Conservation (phyloP, 2,329 filamentous ascomycete genomes). For the Zymoseptoria crescenta region DNA sequence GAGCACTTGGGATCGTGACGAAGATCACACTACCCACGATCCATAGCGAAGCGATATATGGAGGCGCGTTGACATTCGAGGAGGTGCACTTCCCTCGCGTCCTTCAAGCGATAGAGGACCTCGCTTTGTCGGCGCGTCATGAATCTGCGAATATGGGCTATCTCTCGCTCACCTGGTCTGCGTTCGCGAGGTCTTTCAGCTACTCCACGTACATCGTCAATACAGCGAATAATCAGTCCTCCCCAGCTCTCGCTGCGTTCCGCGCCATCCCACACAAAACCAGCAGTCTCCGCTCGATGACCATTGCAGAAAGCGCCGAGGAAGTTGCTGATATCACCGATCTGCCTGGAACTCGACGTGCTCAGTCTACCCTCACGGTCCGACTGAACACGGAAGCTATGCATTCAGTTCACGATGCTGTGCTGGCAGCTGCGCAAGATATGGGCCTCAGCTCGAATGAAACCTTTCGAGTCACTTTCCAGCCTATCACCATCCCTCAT, state of each 20-base stretch:
- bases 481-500: constrained; percentile 17
- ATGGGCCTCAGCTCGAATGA: constrained; percentile 8
- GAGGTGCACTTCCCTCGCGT: constrained; percentile 6
- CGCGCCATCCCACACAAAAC: constrained; percentile 8
- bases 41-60: constrained; percentile 21
- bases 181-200: constrained; percentile 8
- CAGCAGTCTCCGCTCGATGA: constrained; percentile 11
- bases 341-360: constrained; percentile 10
- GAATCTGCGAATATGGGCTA: constrained; percentile 12
- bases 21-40: constrained; percentile 17
- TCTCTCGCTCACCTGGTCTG: constrained; percentile 15
- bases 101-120: constrained; percentile 8
- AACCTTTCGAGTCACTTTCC: constrained; percentile 10
- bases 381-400: constrained; percentile 8
- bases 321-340: constrained; percentile 10
- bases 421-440: constrained; percentile 4
- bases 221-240: constrained; percentile 8
- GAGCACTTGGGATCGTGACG: constrained; percentile 23
- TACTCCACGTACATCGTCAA: constrained; percentile 15
- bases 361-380: constrained; percentile 17
- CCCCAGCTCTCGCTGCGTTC: constrained; percentile 8
- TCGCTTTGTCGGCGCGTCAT: constrained; percentile 1
- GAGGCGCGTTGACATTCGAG: constrained; percentile 13
- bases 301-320: constrained; percentile 9
- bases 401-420: constrained; percentile 10